Evolutionary conservation across 768 basidiomycete species (phyloP), one percentile per base, ranked within the genome.

Genomic region (Trametes villosa): DNA sequence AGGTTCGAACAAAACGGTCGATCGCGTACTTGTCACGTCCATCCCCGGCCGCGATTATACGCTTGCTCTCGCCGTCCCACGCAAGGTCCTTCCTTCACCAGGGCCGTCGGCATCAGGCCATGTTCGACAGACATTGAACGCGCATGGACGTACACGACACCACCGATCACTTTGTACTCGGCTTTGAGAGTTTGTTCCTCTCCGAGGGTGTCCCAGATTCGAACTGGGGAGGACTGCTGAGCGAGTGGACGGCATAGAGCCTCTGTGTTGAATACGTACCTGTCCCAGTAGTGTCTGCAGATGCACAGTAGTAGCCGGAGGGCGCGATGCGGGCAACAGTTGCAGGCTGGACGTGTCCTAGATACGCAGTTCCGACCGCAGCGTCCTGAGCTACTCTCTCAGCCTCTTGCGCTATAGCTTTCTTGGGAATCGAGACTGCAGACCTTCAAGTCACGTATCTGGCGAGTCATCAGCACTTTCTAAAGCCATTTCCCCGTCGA

Each of bases 1-100:
- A 29, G 22, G 22, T 31, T 6, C 6, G 29, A 26, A 22, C n/a
- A 20, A 11, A 41, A 2, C 18, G 7, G 24, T 24, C 4, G n/a
- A 24, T 20, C 9, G 62, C 72, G 44, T 54, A 94, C 93, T 90
- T 93, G 68, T 95, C 96, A 60, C 87, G 82, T 34, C 95, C 95
- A 65, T 96, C 93, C 53, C 96, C 96, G 13, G 92, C 96, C 8
- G 89, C 92, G 49, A 98, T 91, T 58, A 98, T 90, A n/a, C 96
- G 84, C 72, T 97, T 96, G 70, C 91, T 93, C 74, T 98, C 96
- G 1, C 91, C 91, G 69, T 98, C 96, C 96, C 96, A 98, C 12
- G 89, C 89, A 22, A 98, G 83, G 75, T 98, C 96, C 67, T 95
- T 95, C 65, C 95, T 94, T 65, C 17, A 57, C 12, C 44, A 18